A percentile compares a stretch with the other conserved stretches of the same genome.
Evolutionary conservation across 345 rosid species (phyloP).

Genomic region (Fremontodendron californicum): DNA sequence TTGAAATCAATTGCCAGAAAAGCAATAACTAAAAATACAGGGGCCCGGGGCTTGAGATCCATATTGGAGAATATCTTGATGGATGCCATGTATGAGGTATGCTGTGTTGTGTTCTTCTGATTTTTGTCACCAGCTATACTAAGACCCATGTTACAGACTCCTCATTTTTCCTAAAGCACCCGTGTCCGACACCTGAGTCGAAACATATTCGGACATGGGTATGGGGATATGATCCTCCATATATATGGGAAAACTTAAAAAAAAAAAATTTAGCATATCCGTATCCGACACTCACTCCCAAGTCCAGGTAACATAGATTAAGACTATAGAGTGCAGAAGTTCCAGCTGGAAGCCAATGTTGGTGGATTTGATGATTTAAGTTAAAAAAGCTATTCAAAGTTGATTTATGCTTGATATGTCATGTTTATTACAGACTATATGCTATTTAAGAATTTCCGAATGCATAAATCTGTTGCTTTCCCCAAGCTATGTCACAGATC

Average conservation of each 20-base stretch:
- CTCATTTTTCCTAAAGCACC: no score
- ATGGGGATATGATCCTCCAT: no score
- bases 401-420: neutral
- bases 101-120: neutral
- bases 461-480: neutral
- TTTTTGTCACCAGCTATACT: neutral
- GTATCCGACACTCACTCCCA: no score
- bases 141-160: no score
- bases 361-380: neutral
- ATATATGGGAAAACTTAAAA: no score
- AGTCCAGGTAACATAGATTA: no score
- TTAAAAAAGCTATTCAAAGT: neutral
- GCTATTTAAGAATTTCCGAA: neutral
- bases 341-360: neutral
- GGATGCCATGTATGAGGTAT: slow-evolving; percentile 99
- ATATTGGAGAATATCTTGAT: slow-evolving; percentile 80
- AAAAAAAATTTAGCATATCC: no score
- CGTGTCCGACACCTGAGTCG: no score
- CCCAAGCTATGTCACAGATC: neutral
- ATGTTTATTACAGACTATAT: neutral
- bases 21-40: slow-evolving; percentile 81
- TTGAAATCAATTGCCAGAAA: no score
- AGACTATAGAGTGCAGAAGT: neutral
- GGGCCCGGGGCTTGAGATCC: slow-evolving; percentile 88
- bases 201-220: no score